A percentile compares a stretch with the other conserved stretches of the same genome.
These are phyloP conservation scores for Calocybe indica DNA, from an alignment of 768 basidiomycete species.

Conservation along the genomic window DNA sequence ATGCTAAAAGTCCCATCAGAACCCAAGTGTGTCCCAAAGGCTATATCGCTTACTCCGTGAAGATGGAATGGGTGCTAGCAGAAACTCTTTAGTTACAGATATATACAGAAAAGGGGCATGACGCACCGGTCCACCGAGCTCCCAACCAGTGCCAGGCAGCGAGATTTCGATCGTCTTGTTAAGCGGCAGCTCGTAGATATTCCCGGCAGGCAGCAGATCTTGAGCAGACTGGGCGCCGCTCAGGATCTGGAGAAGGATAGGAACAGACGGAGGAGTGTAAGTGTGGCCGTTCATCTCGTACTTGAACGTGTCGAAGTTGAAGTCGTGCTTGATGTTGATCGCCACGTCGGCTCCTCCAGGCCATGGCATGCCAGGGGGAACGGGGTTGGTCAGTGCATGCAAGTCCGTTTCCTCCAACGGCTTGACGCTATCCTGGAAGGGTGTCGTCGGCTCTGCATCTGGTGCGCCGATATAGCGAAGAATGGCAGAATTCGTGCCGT, in stretches of 20 bases:
- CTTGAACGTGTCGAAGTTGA: slow-evolving; percentile 12
- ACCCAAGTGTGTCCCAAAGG: not conserved
- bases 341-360: slow-evolving; percentile 24
- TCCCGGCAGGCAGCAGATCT: slow-evolving; percentile 20
- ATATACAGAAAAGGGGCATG: not conserved
- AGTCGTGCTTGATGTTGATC: slow-evolving; percentile 21
- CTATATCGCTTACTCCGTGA: slow-evolving; percentile 25
- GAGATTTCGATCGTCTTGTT: slow-evolving; percentile 30
- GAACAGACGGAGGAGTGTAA: slow-evolving; percentile 27
- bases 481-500: slow-evolving; percentile 36
- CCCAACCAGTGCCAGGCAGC: slow-evolving; percentile 18
- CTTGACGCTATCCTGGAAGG: slow-evolving; percentile 9
- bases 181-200: slow-evolving; percentile 23
- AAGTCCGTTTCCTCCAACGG: slow-evolving; percentile 31
- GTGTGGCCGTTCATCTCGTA: slow-evolving; percentile 26
- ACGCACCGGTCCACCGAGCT: slow-evolving; percentile 13
- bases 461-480: slow-evolving; percentile 29
- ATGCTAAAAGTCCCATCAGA: slow-evolving; percentile 14
- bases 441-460: slow-evolving; percentile 26
- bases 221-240: slow-evolving; percentile 30
- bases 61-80: slow-evolving; percentile 30
- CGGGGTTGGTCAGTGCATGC: slow-evolving; percentile 21
- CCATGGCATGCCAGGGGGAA: slow-evolving; percentile 26
- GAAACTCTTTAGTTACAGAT: not conserved
- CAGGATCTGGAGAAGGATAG: slow-evolving; percentile 39